Base-by-base conservation (phyloP, 306 rosid species). In the Medicago lupulina region DNA sequence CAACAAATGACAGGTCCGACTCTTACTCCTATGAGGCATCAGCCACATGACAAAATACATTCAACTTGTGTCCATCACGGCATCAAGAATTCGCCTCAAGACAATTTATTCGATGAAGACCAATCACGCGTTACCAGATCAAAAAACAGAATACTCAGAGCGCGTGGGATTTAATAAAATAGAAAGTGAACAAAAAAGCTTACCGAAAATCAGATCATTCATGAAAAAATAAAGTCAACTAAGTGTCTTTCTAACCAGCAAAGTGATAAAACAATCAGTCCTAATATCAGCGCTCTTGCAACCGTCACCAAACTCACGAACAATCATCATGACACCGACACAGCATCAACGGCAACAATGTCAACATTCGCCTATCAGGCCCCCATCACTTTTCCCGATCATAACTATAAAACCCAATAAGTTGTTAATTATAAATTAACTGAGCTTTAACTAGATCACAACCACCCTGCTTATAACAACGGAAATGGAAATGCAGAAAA, bases 331-430 rank as follows among this genome's bases (percentile, higher is more conserved):
- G 80, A 80, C 77, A 82, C 17, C 83, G 86, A 79, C 80, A 88
- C 93, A 84, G 97, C 89, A 85, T 74, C 92, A 78, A 90, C 88
- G 73, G 87, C 96, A 50, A 83, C 77, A 67, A 80, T 74, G 85
- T 78, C 90, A 88, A 83, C 93, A 76, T 49, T 84, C 86, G 79
- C 89, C 87, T 77, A 88, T 82, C 88, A 78, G 60, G 88, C 90
- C 86, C 86, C 68, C 82, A 53, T 57, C 89, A 87, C 81, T 88
- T 86, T 76, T 78, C 91, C 85, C 88, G 86, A 83, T 79, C 91
- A 84, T 69, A 90, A 81, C 97, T 90, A 92, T 88, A 92, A 92
- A 87, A 86, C 89, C 91, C 92, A 88, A 87, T 79, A 88, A 89
- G 88, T 86, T 57, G 63, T 57, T 86, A 77, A 82, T 40, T 67